Evolutionary conservation across 768 basidiomycete species (phyloP).

Genomic region (Cantharellus anzutake): DNA sequence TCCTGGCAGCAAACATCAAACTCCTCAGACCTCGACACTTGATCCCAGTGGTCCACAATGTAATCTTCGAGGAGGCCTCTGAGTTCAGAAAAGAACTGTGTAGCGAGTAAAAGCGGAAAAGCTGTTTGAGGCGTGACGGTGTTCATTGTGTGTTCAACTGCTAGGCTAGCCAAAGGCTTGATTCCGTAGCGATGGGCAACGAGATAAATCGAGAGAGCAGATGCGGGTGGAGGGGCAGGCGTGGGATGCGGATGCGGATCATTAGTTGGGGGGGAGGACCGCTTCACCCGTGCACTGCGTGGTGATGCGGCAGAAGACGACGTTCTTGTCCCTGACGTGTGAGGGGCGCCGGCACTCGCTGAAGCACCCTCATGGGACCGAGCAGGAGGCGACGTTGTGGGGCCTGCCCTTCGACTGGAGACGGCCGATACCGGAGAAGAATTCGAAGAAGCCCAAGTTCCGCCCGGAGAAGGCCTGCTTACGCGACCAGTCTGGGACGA

Average conservation of each 20-base stretch:
- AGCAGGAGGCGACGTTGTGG: not conserved
- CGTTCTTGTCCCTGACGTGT: not conserved
- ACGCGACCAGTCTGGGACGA: no score
- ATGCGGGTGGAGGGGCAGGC: conserved; percentile 39
- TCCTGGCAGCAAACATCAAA: conserved; percentile 55
- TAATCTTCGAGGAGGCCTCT: conserved; percentile 50
- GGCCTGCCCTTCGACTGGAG: no score
- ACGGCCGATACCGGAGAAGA: no score
- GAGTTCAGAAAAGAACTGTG: conserved; percentile 45
- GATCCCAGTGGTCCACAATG: conserved; percentile 59
- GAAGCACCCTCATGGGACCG: not conserved
- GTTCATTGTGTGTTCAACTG: conserved; percentile 53
- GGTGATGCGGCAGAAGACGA: not conserved
- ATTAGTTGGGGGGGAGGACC: not conserved
- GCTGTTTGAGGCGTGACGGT: conserved; percentile 46
- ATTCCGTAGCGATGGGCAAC: conserved; percentile 59
- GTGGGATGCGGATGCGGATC: conserved; percentile 58
- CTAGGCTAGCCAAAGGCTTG: conserved; percentile 41
- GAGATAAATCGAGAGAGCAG: conserved; percentile 57
- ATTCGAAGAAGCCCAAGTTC: no score
- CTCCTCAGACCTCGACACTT: conserved; percentile 40
- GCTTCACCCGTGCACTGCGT: not conserved
- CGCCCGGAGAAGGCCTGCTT: no score
- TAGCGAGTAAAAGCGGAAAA: conserved; percentile 52
- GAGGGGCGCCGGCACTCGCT: not conserved